phyloP scores from a whole-genome alignment of 495 filamentous ascomycete species.

The Xylaria nigripes region DNA sequence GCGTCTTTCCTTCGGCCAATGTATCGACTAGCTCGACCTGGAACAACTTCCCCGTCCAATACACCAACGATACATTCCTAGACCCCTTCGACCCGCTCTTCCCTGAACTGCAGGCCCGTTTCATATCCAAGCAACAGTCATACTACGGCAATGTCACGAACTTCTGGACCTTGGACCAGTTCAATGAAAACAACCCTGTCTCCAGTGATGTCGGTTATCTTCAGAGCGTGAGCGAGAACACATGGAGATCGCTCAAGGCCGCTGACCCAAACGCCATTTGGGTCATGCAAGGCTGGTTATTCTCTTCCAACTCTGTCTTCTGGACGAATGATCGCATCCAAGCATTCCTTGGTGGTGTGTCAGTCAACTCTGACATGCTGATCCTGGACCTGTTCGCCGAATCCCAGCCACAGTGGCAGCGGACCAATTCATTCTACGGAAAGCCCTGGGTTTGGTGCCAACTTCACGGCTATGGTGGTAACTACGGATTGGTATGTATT shows the following conservation, averaged over 20 bases:
- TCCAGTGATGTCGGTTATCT: constrained; percentile 42
- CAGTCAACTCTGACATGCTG: constrained; percentile 39
- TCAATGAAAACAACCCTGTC: constrained; percentile 45
- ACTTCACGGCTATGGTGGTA: constrained; percentile 44
- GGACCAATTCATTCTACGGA: constrained; percentile 43
- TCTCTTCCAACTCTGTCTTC: constrained; percentile 37
- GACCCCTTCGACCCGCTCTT: constrained; percentile 43
- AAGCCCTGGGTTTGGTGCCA: constrained; percentile 50
- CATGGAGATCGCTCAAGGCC: constrained; percentile 38
- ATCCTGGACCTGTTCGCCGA: constrained; percentile 48
- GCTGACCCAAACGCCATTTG: constrained; percentile 43
- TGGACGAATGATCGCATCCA: constrained; percentile 44
- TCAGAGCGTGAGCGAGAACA: constrained; percentile 39
- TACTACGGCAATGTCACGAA: constrained; percentile 44
- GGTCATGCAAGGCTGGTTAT: constrained; percentile 52
- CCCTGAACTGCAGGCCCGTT: constrained; percentile 36
- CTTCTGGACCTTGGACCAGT: constrained; percentile 48
- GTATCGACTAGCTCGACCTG: constrained; percentile 42
- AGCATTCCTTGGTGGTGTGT: constrained; percentile 43
- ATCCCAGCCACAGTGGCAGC: constrained; percentile 42
- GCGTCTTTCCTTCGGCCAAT: constrained; percentile 35
- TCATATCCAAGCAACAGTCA: constrained; percentile 40
- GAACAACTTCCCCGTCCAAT: constrained; percentile 33
- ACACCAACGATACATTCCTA: constrained; percentile 44
- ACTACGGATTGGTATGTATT: constrained; percentile 32